A percentile compares a stretch with the other conserved stretches of the same genome.
Conservation (phyloP, 129 eudicot species). For the Ambrosia trifida region DNA sequence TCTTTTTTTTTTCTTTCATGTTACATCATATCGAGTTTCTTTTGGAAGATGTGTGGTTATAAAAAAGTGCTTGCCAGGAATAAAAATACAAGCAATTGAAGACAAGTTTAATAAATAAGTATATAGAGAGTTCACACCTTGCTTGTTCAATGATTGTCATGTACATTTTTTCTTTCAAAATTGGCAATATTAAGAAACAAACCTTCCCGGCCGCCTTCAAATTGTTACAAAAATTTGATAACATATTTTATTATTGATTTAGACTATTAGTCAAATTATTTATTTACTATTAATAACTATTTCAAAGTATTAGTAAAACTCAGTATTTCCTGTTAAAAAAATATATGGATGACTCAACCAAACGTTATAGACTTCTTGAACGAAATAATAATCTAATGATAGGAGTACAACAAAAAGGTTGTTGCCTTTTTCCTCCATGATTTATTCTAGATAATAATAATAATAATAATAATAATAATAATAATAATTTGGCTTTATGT, state of each 20-base stretch:
- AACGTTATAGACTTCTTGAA: no score
- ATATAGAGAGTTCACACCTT: neutral
- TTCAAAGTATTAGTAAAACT: no score
- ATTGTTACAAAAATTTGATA: neutral
- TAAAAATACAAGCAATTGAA: neutral
- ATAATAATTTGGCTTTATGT: no score
- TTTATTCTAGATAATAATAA: no score
- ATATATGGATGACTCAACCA: no score
- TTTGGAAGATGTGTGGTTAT: neutral
- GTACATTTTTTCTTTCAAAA: neutral
- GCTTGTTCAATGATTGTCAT: neutral
- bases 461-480: no score
- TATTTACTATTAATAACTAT: no score
- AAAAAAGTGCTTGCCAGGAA: neutral
- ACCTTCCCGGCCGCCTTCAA: neutral
- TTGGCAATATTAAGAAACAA: constrained; percentile 5
- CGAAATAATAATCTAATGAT: no score
- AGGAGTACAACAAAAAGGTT: no score
- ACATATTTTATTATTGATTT: no score
- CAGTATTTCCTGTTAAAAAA: no score
- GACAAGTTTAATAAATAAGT: neutral
- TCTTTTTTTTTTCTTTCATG: neutral
- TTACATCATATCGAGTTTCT: neutral
- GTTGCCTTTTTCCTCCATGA: no score
- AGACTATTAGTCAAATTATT: neutral